Evolutionary conservation across 257 asterid genomes (phyloP), one percentile per base, ranked within the genome.

Genomic region (Solanum etuberosum): DNA sequence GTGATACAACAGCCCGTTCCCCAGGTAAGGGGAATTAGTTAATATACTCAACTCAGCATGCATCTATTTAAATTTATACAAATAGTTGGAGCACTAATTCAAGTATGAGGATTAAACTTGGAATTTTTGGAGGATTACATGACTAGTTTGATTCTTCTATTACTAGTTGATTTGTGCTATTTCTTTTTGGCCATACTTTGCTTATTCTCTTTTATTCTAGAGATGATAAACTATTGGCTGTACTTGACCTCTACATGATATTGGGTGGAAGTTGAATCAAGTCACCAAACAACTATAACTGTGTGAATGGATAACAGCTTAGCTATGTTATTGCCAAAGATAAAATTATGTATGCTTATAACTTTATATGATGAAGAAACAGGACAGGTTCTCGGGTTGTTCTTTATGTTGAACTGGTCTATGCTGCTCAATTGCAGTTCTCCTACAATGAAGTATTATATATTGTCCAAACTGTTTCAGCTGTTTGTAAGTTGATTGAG

Each of bases 1-100:
- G 97, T 96, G 42, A 90, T 96, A 89, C 93, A 96, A 70, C 91
- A 91, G 80, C 91, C 96, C 43, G 92, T 96, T 84, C 98, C 97
- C 35, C 90, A 94, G 92, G 99, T 96, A 92, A 88, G 65, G 32
- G 31, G 63, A 85, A 48, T 32, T 16, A 42, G 40, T 15, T 43
- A 78, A 43, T 4, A 48, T 27, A 78, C 65, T 43, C 63, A 78
- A 15, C 25, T 78, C 73, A 7, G 18, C 51, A 12, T 67, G 25
- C 31, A 31, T n/a, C 34, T 87, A 14, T 68, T 18, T 23, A 12
- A 87, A 42, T 80, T 40, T 87, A n/a, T 13, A 16, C 14, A 63
- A 27, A 35, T 80, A 13, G 27, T 40, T 43, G 61, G 61, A 42
- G n/a, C 61, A 25, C 61, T 40, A 42, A 77, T 78, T 78, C 3